Evolutionary conservation across 2,329 filamentous ascomycete species (phyloP).

Genomic region (Reticulascus tulasneorum): DNA sequence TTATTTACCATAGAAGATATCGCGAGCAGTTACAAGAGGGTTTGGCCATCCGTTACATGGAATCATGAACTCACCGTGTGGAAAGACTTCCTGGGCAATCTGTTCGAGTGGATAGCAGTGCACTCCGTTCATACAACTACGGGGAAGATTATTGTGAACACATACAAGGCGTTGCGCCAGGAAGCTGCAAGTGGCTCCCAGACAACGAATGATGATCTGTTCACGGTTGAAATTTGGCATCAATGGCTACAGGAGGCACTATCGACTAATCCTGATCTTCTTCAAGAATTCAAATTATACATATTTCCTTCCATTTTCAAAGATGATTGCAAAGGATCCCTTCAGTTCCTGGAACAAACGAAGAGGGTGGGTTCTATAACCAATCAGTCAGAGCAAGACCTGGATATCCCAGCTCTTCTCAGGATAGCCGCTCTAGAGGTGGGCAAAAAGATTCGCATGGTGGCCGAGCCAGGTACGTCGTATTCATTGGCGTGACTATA

Average conservation of each 20-base stretch:
- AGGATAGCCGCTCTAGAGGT: constrained; percentile 66
- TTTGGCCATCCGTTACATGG: constrained; percentile 20
- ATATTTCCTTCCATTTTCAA: constrained; percentile 61
- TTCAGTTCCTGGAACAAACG: constrained; percentile 55
- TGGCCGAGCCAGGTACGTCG: constrained; percentile 59
- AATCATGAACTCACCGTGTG: constrained; percentile 31
- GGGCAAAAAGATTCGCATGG: constrained; percentile 65
- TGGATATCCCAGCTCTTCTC: constrained; percentile 53
- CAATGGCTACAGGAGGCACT: constrained; percentile 52
- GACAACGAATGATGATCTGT: constrained; percentile 15
- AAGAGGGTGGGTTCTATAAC: constrained; percentile 46
- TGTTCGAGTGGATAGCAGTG: constrained; percentile 53
- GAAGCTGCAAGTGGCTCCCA: constrained; percentile 17
- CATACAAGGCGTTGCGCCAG: constrained; percentile 46
- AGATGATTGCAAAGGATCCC: constrained; percentile 46
- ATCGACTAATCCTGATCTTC: constrained; percentile 41
- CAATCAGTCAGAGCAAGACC: constrained; percentile 38
- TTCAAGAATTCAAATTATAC: constrained; percentile 63
- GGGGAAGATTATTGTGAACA: constrained; percentile 56
- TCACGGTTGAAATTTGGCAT: constrained; percentile 47
- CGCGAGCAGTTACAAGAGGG: constrained; percentile 34
- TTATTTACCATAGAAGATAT: constrained; percentile 48
- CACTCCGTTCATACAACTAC: constrained; percentile 56
- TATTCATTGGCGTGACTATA: constrained; percentile 4
- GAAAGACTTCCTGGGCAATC: constrained; percentile 44